Evolutionary conservation across 805 yeast genomes (phyloP), one percentile per base, ranked within the genome.

Genomic region (Myxozyma melibiosi): DNA sequence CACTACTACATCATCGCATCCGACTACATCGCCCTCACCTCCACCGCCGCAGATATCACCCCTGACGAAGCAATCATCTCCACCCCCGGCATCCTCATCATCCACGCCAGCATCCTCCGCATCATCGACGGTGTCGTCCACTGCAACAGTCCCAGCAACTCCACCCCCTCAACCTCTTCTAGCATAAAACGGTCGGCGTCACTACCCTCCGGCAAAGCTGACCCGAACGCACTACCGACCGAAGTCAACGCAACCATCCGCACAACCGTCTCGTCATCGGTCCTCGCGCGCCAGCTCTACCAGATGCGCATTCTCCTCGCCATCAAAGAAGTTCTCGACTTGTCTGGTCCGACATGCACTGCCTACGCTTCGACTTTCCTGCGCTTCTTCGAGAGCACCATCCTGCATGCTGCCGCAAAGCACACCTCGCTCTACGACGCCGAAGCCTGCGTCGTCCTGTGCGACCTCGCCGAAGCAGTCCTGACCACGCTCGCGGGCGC

Each of bases 401-500:
- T 60, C 13, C 56, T 76, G 39, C 73, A 69, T 33, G 67, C 74
- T 0, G 70, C 70, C 5, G 74, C 76, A 4, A 47, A 66, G 13
- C 58, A 63, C 20, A 68, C 72, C 3, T 62, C 65, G 2, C 69
- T 73, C 3, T 69, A 67, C 52, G 73, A 73, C 42, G 70, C 71
- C 56, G 76, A 73, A 33, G 65, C 71, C 24, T 72, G 78, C 49
- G 71, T 69, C 7, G 65, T 70, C 5, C 64, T 74, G n/a, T 70
- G 76, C 33, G 78, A 76, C 44, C 53, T 76, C 33, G 71, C 67
- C 4, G 78, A 76, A 53, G 78, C 74, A 58, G 71, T 70, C 66
- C 51, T 75, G 22, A 61, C 69, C n/a, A 65, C 69, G 11, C 65
- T 74, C 9, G 40, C 53, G 25, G 62, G 68, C 43, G 69, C 67